phyloP scores from a whole-genome alignment of 2,329 filamentous ascomycete genomes.

The Exserohilum turcica region DNA sequence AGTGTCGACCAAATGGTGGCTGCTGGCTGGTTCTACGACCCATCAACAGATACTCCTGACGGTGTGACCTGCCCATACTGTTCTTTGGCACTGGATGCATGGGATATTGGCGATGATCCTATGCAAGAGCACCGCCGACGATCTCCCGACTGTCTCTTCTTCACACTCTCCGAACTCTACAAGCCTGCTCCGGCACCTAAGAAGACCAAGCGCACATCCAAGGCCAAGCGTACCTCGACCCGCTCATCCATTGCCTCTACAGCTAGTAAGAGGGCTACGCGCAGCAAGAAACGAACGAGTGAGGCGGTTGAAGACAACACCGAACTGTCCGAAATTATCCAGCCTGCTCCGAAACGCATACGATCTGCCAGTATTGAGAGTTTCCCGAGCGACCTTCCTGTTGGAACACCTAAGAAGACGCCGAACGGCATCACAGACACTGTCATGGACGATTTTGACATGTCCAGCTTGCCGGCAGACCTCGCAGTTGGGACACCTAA shows the following conservation, averaged over 20 bases:
- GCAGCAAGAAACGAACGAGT: constrained; percentile 27
- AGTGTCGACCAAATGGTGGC: constrained; percentile 76
- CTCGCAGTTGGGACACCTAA: constrained; percentile 46
- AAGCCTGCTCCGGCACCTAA: constrained; percentile 28
- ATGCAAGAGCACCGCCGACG: constrained; percentile 86
- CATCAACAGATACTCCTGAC: constrained; percentile 80
- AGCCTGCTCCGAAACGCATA: constrained; percentile 19
- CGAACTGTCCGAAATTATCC: neutral
- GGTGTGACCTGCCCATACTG: constrained; percentile 93
- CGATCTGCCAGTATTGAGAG: constrained; percentile 31
- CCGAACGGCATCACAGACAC: constrained; percentile 19
- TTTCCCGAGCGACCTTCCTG: constrained; percentile 25
- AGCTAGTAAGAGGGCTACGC: constrained; percentile 21
- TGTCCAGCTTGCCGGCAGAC: constrained; percentile 25
- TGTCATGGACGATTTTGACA: constrained; percentile 14
- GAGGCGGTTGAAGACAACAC: constrained; percentile 18
- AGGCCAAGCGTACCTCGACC: constrained; percentile 35
- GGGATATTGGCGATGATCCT: constrained; percentile 92
- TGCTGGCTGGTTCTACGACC: constrained; percentile 93
- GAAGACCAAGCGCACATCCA: constrained; percentile 36
- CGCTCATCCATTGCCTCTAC: constrained; percentile 23
- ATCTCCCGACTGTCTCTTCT: constrained; percentile 81
- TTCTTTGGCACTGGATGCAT: constrained; percentile 85
- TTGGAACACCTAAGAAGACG: constrained; percentile 30
- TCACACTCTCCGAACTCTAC: constrained; percentile 68